phyloP scores from a whole-genome alignment of 2,329 filamentous ascomycete genomes.

The Alternaria tenuissima region DNA sequence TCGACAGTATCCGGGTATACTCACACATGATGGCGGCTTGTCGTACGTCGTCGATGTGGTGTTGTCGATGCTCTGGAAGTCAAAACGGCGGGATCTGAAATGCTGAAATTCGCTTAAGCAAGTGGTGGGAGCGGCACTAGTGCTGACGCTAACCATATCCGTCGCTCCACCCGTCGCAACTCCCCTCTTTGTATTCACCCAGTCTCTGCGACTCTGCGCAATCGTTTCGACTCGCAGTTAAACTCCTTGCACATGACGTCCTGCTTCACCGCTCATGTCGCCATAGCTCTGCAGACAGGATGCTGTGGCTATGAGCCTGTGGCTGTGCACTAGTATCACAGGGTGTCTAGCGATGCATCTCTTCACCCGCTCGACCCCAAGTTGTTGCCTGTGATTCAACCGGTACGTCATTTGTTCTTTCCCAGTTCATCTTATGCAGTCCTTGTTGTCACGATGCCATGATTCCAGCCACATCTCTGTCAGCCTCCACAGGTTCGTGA shows the following conservation, averaged over 20 bases:
- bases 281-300: constrained; percentile 7
- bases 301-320: constrained; percentile 11
- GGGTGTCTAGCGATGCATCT: constrained; percentile 9
- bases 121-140: background rate
- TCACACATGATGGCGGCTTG: constrained; percentile 53
- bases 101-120: background rate
- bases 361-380: background rate
- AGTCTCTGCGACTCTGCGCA: background rate
- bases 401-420: background rate
- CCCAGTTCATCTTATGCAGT: background rate
- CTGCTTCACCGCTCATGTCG: constrained; percentile 7
- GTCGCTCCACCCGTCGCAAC: background rate
- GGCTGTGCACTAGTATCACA: constrained; percentile 13
- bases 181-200: background rate
- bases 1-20: constrained; percentile 26
- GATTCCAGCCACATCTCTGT: constrained; percentile 6
- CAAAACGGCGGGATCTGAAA: background rate
- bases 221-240: background rate
- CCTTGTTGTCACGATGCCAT: constrained; percentile 1
- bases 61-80: constrained; percentile 40
- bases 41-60: constrained; percentile 47
- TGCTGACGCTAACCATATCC: background rate
- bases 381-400: background rate
- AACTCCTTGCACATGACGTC: background rate
- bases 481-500: constrained; percentile 4